phyloP scores from a whole-genome alignment of 1,139 yeast species.

The Sugiyamaella novakii region DNA sequence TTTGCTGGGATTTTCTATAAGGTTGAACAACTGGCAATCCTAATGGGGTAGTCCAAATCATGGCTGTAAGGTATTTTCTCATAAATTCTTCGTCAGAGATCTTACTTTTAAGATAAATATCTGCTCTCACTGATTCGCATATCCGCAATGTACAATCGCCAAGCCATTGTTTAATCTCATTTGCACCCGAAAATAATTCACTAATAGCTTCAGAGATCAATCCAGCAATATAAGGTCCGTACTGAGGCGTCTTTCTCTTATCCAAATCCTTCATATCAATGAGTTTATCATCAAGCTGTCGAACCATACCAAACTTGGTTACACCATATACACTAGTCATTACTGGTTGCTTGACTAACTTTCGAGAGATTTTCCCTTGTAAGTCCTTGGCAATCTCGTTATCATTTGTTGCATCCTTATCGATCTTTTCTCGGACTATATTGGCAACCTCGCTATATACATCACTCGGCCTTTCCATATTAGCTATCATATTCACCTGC shows the following conservation, averaged over 20 bases:
- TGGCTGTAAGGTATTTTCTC: slow-evolving; percentile 70
- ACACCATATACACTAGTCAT: slow-evolving; percentile 98
- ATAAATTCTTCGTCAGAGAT: slow-evolving; percentile 24
- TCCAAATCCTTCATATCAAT: slow-evolving; percentile 46
- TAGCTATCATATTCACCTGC: slow-evolving; percentile 63
- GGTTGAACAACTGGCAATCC: slow-evolving; percentile 94
- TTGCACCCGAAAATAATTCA: slow-evolving; percentile 81
- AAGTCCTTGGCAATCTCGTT: slow-evolving; percentile 49
- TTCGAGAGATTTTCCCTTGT: slow-evolving; percentile 67
- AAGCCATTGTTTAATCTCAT: slow-evolving; percentile 87
- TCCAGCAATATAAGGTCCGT: slow-evolving; percentile 55
- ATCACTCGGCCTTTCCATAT: slow-evolving; percentile 46
- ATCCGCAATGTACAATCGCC: slow-evolving; percentile 77
- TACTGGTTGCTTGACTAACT: slow-evolving; percentile 89
- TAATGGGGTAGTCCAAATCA: slow-evolving; percentile 92
- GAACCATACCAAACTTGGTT: slow-evolving; percentile 80
- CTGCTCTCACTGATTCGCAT: slow-evolving; percentile 53
- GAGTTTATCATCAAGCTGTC: slow-evolving; percentile 56
- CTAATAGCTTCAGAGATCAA: slow-evolving; percentile 77
- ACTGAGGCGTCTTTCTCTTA: slow-evolving; percentile 18
- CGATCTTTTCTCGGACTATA: slow-evolving; percentile 53
- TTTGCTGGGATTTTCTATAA: slow-evolving; percentile 63
- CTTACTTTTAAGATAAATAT: slow-evolving; percentile 3
- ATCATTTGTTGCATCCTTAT: slow-evolving; percentile 46
- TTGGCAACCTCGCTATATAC: slow-evolving; percentile 62